These are phyloP conservation scores for Prunus fruticosa DNA, from an alignment of 306 rosid genomes.

Conservation along the genomic window DNA sequence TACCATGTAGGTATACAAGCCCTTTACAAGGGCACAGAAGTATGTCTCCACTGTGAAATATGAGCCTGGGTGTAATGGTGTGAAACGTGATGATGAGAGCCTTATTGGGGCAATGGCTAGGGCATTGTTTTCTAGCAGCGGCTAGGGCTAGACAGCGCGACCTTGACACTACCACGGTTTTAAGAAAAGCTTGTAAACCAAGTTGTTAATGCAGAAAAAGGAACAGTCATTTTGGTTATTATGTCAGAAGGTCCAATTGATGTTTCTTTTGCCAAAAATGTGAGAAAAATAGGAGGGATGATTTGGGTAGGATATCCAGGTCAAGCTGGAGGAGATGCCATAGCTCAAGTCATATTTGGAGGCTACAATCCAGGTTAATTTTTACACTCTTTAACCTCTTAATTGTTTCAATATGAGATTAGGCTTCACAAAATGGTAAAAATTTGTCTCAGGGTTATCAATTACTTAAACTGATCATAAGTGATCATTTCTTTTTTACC, in stretches of 20 bases:
- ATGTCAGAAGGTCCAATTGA: conserved; percentile 83
- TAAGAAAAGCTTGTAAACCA: conserved; percentile 63
- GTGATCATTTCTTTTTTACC: background rate
- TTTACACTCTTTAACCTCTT: background rate
- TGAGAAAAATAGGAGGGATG: conserved; percentile 47
- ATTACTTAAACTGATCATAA: background rate
- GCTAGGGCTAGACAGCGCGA: too few relatives aligned
- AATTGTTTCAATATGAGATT: background rate
- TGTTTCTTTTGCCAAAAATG: conserved; percentile 49
- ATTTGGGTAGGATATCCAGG: conserved; percentile 82
- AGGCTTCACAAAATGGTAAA: too few relatives aligned
- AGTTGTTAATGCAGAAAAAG: conserved; percentile 53
- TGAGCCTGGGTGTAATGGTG: conserved; percentile 52
- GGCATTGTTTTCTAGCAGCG: too few relatives aligned
- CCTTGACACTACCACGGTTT: conserved; percentile 43
- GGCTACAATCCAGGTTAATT: conserved; percentile 58
- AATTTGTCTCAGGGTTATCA: too few relatives aligned
- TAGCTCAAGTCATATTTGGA: conserved; percentile 68
- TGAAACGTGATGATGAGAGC: conserved; percentile 48
- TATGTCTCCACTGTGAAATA: conserved; percentile 39
- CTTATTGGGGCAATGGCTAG: conserved; percentile 44
- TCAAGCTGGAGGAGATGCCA: conserved; percentile 72
- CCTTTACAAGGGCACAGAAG: conserved; percentile 54
- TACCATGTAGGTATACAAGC: conserved; percentile 54
- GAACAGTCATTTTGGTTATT: conserved; percentile 54